phyloP scores from a whole-genome alignment of 2,329 filamentous ascomycete genomes.

The Clarireedia paspali region DNA sequence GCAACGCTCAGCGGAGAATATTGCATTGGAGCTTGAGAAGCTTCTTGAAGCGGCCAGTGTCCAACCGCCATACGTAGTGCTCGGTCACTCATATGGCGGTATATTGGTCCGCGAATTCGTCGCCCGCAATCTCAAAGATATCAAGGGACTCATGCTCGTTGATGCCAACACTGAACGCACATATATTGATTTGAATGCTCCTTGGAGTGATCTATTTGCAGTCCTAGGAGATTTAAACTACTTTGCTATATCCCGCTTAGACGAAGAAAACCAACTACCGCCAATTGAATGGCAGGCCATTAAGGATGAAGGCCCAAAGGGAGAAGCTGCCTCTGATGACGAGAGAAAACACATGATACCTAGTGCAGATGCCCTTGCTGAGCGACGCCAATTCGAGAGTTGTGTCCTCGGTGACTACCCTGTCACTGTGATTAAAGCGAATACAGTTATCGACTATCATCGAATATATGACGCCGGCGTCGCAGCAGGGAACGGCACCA shows the following conservation, averaged over 20 bases:
- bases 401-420: not conserved
- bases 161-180: conserved; percentile 16
- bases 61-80: conserved; percentile 12
- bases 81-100: conserved; percentile 17
- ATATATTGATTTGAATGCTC: not conserved
- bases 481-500: conserved; percentile 28
- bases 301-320: not conserved
- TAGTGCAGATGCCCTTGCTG: not conserved
- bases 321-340: not conserved
- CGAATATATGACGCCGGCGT: conserved; percentile 29
- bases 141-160: conserved; percentile 18
- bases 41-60: conserved; percentile 11
- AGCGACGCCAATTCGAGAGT: not conserved
- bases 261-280: conserved; percentile 8
- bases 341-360: not conserved
- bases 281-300: conserved; percentile 11
- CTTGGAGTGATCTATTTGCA: not conserved
- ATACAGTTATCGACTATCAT: conserved; percentile 5
- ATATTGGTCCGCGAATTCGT: conserved; percentile 15
- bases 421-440: not conserved
- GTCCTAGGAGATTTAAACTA: not conserved
- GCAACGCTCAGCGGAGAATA: conserved; percentile 10
- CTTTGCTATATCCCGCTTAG: not conserved
- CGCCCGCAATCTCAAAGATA: not conserved
- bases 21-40: conserved; percentile 11